Base-by-base conservation (phyloP, 495 filamentous ascomycete species). In the Aspergillus ellipticus region DNA sequence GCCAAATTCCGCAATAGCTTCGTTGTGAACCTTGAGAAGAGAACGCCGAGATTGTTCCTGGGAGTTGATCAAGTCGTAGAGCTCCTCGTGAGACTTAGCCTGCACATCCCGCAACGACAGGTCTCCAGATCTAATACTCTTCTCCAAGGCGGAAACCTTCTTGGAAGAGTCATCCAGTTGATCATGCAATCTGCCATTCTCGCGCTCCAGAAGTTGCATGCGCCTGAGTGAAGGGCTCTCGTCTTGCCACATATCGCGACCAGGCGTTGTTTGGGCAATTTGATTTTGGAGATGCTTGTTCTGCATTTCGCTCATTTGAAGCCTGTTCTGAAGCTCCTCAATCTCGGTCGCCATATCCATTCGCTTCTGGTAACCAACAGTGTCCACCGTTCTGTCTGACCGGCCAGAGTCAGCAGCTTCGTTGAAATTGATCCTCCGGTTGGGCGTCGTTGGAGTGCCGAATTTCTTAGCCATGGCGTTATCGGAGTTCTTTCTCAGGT, bases 221-320 rank as follows among this genome's bases (percentile, higher is more conserved):
- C 94, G 87, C 53, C 87, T 81, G 31, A 88, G 63, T 6, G 90
- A 92, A 15, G 90, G 90, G 59, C 86, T 93, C n/a, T 96, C 88
- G 50, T 96, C 89, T 46, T 85, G 74, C 80, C 79, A 85, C 35
- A 77, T 79, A 26, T 84, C 78, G 41, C 83, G 83, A 2, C 70
- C 64, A 1, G 84, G 82, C 0, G 79, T 81, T 2, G 75, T 73
- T 22, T 87, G 83, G 42, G 89, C 86, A 53, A 97, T 74, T 65
- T 96, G 92, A 66, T 83, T 92, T 64, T 96, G 89, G 15, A 98
- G 82, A 66, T 98, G 93, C 33, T 89, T 85, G 72, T 96, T 96
- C 60, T 93, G 89, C 90, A 98, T 96, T 70, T 97, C 88, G 7
- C 88, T 87, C 74, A 97, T 83, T 63, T 98, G 93, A 43, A 98